A percentile compares a stretch with the other conserved stretches of the same genome.
Evolutionary conservation across 1,284 basidiomycete genomes (phyloP).

Genomic region (Malassezia furfur): DNA sequence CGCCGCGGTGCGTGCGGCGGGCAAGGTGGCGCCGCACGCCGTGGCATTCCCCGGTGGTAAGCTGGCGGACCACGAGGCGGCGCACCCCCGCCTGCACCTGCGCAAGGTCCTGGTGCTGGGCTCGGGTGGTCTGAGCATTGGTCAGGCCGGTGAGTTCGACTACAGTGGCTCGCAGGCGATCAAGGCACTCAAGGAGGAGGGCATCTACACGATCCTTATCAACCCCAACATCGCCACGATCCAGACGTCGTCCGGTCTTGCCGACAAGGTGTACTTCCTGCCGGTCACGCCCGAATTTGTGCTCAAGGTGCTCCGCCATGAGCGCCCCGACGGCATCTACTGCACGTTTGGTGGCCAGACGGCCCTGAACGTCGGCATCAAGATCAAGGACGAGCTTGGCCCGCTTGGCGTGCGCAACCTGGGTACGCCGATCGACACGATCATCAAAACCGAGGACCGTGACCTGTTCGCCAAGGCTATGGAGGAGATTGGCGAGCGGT

Average conservation of each 20-base stretch:
- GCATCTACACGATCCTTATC: conserved; percentile 76
- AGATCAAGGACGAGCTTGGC: conserved; percentile 84
- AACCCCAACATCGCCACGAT: conserved; percentile 48
- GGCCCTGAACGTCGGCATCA: conserved; percentile 94
- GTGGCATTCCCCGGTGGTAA: conserved; percentile 79
- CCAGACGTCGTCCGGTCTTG: conserved; percentile 72
- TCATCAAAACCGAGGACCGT: conserved; percentile 69
- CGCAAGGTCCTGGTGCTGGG: conserved; percentile 93
- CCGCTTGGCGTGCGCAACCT: conserved; percentile 86
- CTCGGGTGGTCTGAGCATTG: conserved; percentile 89
- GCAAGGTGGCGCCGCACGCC: conserved; percentile 10
- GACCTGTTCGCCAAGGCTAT: conserved; percentile 94
- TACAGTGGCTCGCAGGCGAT: conserved; percentile 98
- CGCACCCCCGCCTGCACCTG: conserved; percentile 65
- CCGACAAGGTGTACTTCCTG: conserved; percentile 92
- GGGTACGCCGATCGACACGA: conserved; percentile 83
- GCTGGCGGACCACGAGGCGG: conserved; percentile 70
- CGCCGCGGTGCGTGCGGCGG: conserved; percentile 55
- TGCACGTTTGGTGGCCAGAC: conserved; percentile 97
- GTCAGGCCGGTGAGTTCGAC: conserved; percentile 98
- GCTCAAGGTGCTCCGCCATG: conserved; percentile 95
- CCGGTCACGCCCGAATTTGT: conserved; percentile 96
- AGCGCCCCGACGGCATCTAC: conserved; percentile 90
- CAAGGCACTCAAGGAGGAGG: conserved; percentile 92
- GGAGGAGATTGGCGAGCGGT: conserved; percentile 96